Percentiles rank a stretch among this genome's conserved stretches.
Conservation (phyloP, 345 rosid genomes). For the Theobroma cacao region DNA sequence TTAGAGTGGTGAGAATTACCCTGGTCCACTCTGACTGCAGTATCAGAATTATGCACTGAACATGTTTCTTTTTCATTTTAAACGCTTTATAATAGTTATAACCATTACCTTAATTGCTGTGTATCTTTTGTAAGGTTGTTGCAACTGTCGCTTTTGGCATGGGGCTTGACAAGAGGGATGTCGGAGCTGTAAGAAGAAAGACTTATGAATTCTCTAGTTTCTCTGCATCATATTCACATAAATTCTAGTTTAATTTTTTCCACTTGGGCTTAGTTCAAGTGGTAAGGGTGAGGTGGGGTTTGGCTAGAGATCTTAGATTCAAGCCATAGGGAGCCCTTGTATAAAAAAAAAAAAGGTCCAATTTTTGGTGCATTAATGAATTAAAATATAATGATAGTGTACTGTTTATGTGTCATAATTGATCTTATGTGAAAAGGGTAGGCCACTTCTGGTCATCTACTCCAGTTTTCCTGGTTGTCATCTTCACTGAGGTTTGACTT, state of each 20-base stretch:
- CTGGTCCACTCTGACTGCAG: neutral
- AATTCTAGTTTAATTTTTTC: neutral
- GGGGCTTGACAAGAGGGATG: conserved; percentile 96
- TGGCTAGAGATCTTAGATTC: neutral
- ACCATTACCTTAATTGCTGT: conserved; percentile 16
- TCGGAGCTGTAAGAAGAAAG: conserved; percentile 85
- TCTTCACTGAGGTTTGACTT: neutral
- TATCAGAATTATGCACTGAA: neutral
- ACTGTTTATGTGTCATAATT: neutral
- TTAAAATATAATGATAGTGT: neutral
- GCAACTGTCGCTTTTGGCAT: conserved; percentile 99
- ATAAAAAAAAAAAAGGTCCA: neutral
- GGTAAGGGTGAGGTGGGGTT: neutral
- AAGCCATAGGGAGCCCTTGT: no score
- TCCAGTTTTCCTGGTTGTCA: neutral
- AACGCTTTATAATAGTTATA: conserved; percentile 10
- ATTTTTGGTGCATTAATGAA: neutral
- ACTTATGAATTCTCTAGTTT: conserved; percentile 4
- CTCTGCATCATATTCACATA: conserved; percentile 13
- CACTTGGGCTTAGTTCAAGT: neutral
- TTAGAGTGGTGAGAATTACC: conserved; percentile 71
- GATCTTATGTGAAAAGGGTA: neutral
- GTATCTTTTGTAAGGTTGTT: conserved; percentile 65
- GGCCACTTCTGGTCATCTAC: neutral
- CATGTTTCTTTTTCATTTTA: conserved; percentile 16